Conservation (phyloP, 2,329 filamentous ascomycete species). For the Aspergillus hiratsukae region DNA sequence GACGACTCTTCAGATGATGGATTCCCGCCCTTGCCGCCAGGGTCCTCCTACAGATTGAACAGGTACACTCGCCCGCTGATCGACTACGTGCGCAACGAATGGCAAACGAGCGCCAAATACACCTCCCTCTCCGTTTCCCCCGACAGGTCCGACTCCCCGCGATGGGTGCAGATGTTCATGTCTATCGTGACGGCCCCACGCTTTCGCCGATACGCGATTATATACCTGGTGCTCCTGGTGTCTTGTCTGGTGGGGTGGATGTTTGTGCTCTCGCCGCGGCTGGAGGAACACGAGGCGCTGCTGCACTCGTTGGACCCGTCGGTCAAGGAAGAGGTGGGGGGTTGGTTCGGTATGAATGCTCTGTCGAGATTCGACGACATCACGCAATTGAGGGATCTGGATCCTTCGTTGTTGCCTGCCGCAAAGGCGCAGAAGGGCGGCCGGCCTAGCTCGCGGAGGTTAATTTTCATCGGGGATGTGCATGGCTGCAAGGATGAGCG, state of each 20-base stretch:
- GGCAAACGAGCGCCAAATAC: conserved; percentile 28
- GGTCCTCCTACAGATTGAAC: conserved; percentile 9
- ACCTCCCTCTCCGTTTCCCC: conserved; percentile 15
- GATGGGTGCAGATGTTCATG: conserved; percentile 22
- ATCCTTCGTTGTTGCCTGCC: conserved; percentile 44
- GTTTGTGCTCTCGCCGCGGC: conserved; percentile 25
- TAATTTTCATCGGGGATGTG: conserved; percentile 86
- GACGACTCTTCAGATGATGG: conserved; percentile 28
- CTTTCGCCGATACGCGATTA: conserved; percentile 37
- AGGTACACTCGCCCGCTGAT: conserved; percentile 31
- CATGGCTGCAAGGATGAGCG: conserved; percentile 77
- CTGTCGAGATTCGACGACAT: conserved; percentile 47
- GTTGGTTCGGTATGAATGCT: conserved; percentile 46
- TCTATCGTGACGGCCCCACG: conserved; percentile 37
- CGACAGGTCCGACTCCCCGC: conserved; percentile 15
- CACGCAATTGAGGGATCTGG: conserved; percentile 48
- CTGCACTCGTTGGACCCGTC: conserved; percentile 28
- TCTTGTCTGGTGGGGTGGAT: conserved; percentile 32
- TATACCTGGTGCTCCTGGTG: conserved; percentile 31
- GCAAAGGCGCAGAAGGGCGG: conserved; percentile 8
- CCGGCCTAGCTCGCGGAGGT: conserved; percentile 45
- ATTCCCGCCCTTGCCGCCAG: conserved; percentile 9
- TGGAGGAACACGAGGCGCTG: conserved; percentile 29
- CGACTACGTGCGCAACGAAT: conserved; percentile 37
- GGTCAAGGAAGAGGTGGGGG: conserved; percentile 23